These are phyloP conservation scores for Podaxis sp. DNA, from an alignment of 768 basidiomycete species.

Conservation along the genomic window DNA sequence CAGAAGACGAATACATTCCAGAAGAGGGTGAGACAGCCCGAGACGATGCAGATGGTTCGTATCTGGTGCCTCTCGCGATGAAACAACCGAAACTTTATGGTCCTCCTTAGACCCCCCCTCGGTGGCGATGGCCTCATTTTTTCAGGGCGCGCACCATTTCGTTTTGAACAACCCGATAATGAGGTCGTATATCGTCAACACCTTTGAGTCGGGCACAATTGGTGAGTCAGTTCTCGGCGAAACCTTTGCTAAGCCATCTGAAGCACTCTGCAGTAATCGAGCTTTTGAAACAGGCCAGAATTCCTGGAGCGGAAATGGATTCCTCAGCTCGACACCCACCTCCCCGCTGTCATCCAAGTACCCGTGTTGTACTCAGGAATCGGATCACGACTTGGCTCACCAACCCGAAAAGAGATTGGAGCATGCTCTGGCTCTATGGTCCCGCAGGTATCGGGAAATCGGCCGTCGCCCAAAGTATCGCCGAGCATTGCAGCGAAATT, in stretches of 20 bases:
- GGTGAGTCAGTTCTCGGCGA: no score
- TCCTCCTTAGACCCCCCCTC: no score
- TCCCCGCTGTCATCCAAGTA: conserved; percentile 10
- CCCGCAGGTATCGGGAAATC: conserved; percentile 11
- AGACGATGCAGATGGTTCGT: no score
- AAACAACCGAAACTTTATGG: no score
- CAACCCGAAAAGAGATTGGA: not conserved
- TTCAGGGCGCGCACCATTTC: not conserved
- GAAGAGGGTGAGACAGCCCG: no score
- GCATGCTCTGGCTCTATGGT: conserved; percentile 2
- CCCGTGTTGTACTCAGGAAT: not conserved
- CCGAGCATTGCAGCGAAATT: not conserved
- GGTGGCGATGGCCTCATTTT: not conserved
- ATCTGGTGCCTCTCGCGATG: no score
- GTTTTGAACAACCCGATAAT: not conserved
- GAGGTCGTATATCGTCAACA: no score
- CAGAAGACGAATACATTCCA: no score
- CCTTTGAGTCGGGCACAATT: no score
- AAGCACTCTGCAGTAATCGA: no score
- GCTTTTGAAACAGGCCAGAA: not conserved
- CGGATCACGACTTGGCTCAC: not conserved
- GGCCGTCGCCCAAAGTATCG: conserved; percentile 2
- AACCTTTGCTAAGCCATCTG: no score
- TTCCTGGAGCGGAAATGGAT: not conserved
- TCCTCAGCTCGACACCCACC: conserved; percentile 8